Conservation (phyloP, 371 early-diverging fungal genomes). For the Blyttiomyces sp. region DNA sequence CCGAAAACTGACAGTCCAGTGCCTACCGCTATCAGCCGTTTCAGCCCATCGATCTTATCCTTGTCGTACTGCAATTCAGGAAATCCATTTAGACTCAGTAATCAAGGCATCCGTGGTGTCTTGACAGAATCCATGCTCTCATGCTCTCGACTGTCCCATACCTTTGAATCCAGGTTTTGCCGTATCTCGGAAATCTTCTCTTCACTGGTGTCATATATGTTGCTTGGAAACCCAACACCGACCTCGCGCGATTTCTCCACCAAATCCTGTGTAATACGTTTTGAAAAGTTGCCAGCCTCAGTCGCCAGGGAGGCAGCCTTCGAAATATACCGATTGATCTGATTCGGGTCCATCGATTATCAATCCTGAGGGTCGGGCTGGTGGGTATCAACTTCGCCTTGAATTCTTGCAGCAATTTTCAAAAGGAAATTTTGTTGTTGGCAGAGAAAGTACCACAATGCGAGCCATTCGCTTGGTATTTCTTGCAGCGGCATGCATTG, state of each 20-base stretch:
- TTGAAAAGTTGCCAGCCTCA: conserved; percentile 79
- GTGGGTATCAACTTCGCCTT: no score
- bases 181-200: conserved; percentile 76
- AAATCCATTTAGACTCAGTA: not conserved
- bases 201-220: conserved; percentile 84
- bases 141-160: no score
- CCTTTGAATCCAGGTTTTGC: conserved; percentile 72
- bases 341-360: no score
- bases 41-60: conserved; percentile 88
- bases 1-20: not conserved
- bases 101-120: no score
- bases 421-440: no score
- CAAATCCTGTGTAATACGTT: conserved; percentile 78
- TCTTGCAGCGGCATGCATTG: no score
- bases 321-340: conserved; percentile 7
- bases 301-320: conserved; percentile 73
- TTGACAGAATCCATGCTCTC: no score
- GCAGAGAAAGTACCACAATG: no score
- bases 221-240: conserved; percentile 67
- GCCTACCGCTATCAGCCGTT: conserved; percentile 82
- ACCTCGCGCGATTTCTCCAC: conserved; percentile 85
- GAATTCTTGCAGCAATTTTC: no score
- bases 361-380: no score
- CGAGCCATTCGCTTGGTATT: no score
- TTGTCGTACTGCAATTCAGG: conserved; percentile 64